Evolutionary conservation across 2,329 filamentous ascomycete species (phyloP).

Genomic region (Phyllosticta ampelicida): DNA sequence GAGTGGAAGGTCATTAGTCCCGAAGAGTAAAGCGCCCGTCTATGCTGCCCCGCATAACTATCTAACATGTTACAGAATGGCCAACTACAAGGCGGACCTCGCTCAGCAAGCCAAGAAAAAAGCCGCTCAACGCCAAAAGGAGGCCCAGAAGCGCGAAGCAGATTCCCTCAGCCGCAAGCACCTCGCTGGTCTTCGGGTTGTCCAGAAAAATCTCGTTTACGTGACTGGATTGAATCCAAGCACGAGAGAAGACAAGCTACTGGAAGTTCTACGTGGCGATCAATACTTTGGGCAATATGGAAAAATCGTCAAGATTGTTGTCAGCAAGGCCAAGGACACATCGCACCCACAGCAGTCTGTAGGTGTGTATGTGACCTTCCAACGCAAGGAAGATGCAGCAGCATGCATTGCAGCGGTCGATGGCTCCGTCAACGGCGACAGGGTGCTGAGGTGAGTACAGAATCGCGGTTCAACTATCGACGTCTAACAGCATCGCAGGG

Average conservation of each 20-base stretch:
- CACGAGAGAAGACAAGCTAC: slow-evolving; percentile 80
- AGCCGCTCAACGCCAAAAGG: slow-evolving; percentile 79
- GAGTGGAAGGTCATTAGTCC: slow-evolving; percentile 90
- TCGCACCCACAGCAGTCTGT: slow-evolving; percentile 66
- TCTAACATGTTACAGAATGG: slow-evolving; percentile 43
- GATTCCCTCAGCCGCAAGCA: slow-evolving; percentile 95
- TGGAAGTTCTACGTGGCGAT: slow-evolving; percentile 78
- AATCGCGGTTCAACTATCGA: neutral
- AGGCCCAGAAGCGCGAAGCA: slow-evolving; percentile 90
- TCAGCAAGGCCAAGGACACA: slow-evolving; percentile 84
- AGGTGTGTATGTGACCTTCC: slow-evolving; percentile 97
- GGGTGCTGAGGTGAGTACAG: slow-evolving; percentile 64
- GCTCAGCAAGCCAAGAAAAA: slow-evolving; percentile 84
- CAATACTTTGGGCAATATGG: slow-evolving; percentile 98
- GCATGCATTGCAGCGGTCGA: slow-evolving; percentile 87
- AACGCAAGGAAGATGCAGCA: slow-evolving; percentile 79
- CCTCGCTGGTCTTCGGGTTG: slow-evolving; percentile 84
- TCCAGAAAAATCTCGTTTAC: slow-evolving; percentile 98
- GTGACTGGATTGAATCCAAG: slow-evolving; percentile 89
- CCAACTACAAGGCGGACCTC: slow-evolving; percentile 65
- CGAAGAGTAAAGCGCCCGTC: slow-evolving; percentile 64
- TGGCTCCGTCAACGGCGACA: slow-evolving; percentile 81
- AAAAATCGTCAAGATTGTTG: slow-evolving; percentile 96
- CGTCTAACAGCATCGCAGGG: slow-evolving; percentile 31
- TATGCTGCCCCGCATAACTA: slow-evolving; percentile 2